These are phyloP conservation scores for Phoenix dactylifera DNA, from an alignment of 176 grass and related monocot genomes.

Conservation along the genomic window DNA sequence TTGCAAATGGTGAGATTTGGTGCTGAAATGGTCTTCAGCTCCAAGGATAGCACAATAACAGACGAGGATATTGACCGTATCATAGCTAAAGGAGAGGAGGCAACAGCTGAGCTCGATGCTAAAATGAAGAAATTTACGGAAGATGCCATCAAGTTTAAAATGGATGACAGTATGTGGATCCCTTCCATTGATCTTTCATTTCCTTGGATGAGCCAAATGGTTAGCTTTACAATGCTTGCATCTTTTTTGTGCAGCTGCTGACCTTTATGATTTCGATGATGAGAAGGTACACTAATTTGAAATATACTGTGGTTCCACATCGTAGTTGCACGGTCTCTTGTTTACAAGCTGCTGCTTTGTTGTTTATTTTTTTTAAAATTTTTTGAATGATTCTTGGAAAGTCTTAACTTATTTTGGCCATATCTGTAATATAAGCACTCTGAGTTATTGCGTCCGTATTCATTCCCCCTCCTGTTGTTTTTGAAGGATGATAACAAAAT, in stretches of 20 bases:
- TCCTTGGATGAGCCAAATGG: not conserved
- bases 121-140: conserved; percentile 99
- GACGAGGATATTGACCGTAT: conserved; percentile 96
- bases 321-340: no score
- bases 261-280: conserved; percentile 97
- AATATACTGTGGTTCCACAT: no score
- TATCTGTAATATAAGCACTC: no score
- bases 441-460: no score
- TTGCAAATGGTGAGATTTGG: conserved; percentile 98
- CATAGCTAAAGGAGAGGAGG: conserved; percentile 96
- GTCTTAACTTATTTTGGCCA: no score
- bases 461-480: no score
- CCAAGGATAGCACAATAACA: conserved; percentile 95
- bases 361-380: no score
- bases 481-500: conserved; percentile 85
- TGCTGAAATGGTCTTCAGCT: conserved; percentile 99
- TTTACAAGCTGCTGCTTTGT: no score
- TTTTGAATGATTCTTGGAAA: not conserved
- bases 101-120: conserved; percentile 87
- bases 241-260: conserved; percentile 55
- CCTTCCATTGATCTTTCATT: not conserved
- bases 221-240: not conserved
- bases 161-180: conserved; percentile 78
- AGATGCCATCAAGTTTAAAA: conserved; percentile 98
- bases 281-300: conserved; percentile 60